These are phyloP conservation scores for Blastocystis sp. DNA, from an alignment of 352 stramenopile species.

Conservation along the genomic window DNA sequence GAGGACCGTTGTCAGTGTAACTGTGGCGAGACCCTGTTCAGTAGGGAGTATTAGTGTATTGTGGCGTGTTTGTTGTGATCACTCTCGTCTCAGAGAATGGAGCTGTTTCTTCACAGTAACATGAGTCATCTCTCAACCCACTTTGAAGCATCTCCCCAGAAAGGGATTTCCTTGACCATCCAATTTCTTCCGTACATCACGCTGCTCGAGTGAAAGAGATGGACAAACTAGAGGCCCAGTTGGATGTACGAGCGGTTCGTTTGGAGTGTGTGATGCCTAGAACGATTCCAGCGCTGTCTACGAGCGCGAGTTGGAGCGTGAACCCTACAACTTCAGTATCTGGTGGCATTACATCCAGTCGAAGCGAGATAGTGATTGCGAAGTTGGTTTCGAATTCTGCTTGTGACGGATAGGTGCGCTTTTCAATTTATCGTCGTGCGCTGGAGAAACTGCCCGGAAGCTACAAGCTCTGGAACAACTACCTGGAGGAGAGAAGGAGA, in stretches of 20 bases:
- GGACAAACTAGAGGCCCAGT: not conserved
- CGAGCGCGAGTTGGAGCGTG: slow-evolving; percentile 47
- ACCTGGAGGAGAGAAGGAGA: slow-evolving; percentile 82
- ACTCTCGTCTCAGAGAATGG: slow-evolving; percentile 3
- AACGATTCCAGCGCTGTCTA: slow-evolving; percentile 53
- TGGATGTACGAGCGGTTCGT: not conserved
- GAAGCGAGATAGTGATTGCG: slow-evolving; percentile 37
- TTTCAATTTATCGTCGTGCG: slow-evolving; percentile 84
- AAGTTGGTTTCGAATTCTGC: slow-evolving; percentile 4
- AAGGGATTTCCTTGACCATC: not conserved
- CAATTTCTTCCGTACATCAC: not conserved
- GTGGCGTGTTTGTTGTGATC: slow-evolving; percentile 5
- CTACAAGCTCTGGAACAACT: slow-evolving; percentile 93
- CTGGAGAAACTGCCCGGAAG: slow-evolving; percentile 84
- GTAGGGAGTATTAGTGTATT: slow-evolving; percentile 48
- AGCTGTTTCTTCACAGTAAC: too few species aligned
- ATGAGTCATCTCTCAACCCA: too few species aligned
- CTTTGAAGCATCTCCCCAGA: too few species aligned
- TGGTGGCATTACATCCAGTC: slow-evolving; percentile 69
- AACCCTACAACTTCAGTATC: slow-evolving; percentile 69
- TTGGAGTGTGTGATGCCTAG: slow-evolving; percentile 3
- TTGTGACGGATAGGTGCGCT: slow-evolving; percentile 11
- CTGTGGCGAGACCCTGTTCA: slow-evolving; percentile 69
- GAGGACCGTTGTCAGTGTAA: slow-evolving; percentile 62
- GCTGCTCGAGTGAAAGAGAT: not conserved